Conservation (phyloP, 352 stramenopile species). For the Pythium coloratum region DNA sequence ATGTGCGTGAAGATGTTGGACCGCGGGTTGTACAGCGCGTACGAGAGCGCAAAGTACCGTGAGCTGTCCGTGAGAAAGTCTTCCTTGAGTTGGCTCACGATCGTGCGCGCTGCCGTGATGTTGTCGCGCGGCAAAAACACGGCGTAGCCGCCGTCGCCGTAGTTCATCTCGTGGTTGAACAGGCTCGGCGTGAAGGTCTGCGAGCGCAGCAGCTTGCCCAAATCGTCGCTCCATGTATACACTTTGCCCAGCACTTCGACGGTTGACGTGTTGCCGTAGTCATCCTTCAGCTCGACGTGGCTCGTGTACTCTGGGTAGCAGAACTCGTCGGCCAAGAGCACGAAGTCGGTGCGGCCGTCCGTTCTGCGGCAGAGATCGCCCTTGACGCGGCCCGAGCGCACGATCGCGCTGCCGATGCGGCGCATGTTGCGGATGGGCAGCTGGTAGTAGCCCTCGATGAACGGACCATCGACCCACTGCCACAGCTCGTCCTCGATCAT, state of each 20-base stretch:
- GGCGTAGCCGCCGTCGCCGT: constrained; percentile 68
- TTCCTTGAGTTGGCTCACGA: constrained; percentile 49
- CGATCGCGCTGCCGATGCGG: constrained; percentile 59
- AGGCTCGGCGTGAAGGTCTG: constrained; percentile 72
- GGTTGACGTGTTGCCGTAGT: constrained; percentile 44
- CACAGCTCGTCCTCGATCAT: constrained; percentile 70
- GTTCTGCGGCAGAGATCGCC: constrained; percentile 53
- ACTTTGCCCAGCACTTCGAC: constrained; percentile 25
- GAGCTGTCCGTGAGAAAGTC: constrained; percentile 65
- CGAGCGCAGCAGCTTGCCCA: constrained; percentile 52
- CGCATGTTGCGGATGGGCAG: constrained; percentile 62
- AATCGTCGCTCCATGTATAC: constrained; percentile 47
- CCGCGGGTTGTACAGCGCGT: constrained; percentile 75
- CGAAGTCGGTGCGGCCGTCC: constrained; percentile 45
- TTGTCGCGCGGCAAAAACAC: constrained; percentile 79
- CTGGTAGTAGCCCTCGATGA: constrained; percentile 75
- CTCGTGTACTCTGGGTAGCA: constrained; percentile 67
- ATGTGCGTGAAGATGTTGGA: constrained; percentile 79
- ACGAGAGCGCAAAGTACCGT: constrained; percentile 60
- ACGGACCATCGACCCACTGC: constrained; percentile 63
- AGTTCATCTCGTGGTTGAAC: constrained; percentile 68
- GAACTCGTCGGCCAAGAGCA: constrained; percentile 70
- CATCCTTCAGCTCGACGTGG: constrained; percentile 39
- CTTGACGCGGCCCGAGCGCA: constrained; percentile 61
- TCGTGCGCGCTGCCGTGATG: constrained; percentile 39